Base-by-base conservation (phyloP, 108 stramenopile species). In the Conticribra guillardii region DNA sequence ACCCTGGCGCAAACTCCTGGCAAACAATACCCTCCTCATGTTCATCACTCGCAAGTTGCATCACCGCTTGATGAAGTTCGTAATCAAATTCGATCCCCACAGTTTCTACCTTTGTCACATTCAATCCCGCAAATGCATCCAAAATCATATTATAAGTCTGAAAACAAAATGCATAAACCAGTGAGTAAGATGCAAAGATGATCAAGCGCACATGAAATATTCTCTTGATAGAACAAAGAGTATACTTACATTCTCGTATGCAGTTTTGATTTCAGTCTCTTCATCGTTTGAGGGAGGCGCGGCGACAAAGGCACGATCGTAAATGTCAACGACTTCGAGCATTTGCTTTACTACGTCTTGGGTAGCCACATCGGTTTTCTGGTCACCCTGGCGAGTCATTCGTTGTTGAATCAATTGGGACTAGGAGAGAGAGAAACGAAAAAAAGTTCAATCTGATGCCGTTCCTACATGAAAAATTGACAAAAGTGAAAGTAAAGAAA, bases 21-120 rank as follows among this genome's bases (percentile, higher is more conserved):
- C 94, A 96, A 26, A 93, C 89, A 64, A 93, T 80, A 11, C 92
- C 92, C 76, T 93, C 94, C 57, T 91, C 91, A 56, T 87, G 87
- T 41, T 91, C 89, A 14, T 88, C 87, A 46, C 65, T 70, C 17
- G 89, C 82, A 67, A 73, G 79, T 74, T 91, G 90, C 90, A 90
- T 87, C 32, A 96, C 80, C n/a, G 94, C 94, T 69, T 96, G 89
- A 69, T 96, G 94, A 14, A 82, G 21, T 51, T 96, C 91, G 47
- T 93, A 93, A 68, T 96, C 86, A 73, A 96, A 96, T 51, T 96
- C 94, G 11, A 23, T 77, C 37, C 94, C 94, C 33, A 96, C 82
- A 52, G 91, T 96, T 44, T 83, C 80, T 17, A 96, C 83, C 64
- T 85, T 81, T 41, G 84, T 83, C 60, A 96, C 94, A 53, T 92